phyloP scores from a whole-genome alignment of 768 basidiomycete genomes.

The Naematelia aurantialba region DNA sequence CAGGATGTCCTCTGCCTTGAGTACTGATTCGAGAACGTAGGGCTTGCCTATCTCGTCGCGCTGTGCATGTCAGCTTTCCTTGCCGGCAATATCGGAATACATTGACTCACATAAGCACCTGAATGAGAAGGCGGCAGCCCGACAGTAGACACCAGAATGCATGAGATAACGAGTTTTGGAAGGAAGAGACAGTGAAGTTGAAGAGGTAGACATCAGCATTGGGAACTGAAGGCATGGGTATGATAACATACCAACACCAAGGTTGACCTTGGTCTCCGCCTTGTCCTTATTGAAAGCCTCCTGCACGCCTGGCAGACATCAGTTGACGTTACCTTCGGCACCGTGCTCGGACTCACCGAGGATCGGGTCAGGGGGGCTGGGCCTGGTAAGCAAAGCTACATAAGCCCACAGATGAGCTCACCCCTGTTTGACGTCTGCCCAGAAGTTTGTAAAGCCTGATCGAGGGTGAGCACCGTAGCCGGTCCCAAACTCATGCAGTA shows the following conservation, averaged over 20 bases:
- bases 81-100: not conserved
- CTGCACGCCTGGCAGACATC: conserved; percentile 55
- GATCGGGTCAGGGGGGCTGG: conserved; percentile 45
- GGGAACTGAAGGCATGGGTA: not conserved
- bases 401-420: conserved; percentile 5
- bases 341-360: conserved; percentile 23
- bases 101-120: conserved; percentile 47
- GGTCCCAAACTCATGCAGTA: not conserved
- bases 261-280: conserved; percentile 85
- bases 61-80: conserved; percentile 21
- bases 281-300: conserved; percentile 96
- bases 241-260: conserved; percentile 90
- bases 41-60: conserved; percentile 93
- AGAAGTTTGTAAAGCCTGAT: conserved; percentile 28
- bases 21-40: conserved; percentile 82
- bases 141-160: not conserved
- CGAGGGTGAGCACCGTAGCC: not conserved
- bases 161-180: not conserved
- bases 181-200: not conserved
- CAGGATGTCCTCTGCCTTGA: conserved; percentile 69
- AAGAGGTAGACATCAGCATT: not conserved
- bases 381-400: not conserved
- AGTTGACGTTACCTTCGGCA: not conserved
- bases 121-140: not conserved
- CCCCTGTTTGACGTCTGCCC: conserved; percentile 30